Evolutionary conservation across 345 rosid species (phyloP).

Genomic region (Toxicodendron radicans): DNA sequence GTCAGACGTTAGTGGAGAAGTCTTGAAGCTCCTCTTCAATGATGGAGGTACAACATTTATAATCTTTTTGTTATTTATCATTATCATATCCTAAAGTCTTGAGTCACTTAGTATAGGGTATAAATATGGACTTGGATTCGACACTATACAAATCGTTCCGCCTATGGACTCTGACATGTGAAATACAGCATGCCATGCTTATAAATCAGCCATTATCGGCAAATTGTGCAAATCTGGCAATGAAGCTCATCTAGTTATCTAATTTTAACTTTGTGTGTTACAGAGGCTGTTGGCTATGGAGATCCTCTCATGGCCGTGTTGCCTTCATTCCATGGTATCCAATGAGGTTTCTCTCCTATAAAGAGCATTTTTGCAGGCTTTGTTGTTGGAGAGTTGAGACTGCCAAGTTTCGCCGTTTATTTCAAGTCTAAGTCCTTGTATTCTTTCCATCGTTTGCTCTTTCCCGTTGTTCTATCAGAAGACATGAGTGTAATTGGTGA

Average conservation of each 20-base stretch:
- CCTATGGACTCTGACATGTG: neutral
- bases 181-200: neutral
- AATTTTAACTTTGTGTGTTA: neutral
- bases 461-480: neutral
- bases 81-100: conserved; percentile 5
- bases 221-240: neutral
- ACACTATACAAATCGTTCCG: no score
- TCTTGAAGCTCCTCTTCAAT: conserved; percentile 71
- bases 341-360: conserved; percentile 20
- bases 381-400: neutral
- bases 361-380: conserved; percentile 9
- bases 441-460: conserved; percentile 10
- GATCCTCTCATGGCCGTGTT: conserved; percentile 85
- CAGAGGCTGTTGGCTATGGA: conserved; percentile 87
- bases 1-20: conserved; percentile 91
- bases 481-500: neutral
- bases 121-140: neutral
- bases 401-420: neutral
- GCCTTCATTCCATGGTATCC: conserved; percentile 74
- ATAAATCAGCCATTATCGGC: neutral
- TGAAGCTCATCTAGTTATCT: neutral
- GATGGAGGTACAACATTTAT: conserved; percentile 73
- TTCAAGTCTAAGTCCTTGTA: neutral
- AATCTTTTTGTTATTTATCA: conserved; percentile 5
- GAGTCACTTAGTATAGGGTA: neutral